These are phyloP conservation scores for Lichtheimia ornata DNA, from an alignment of 371 early-diverging fungal genomes.

Conservation along the genomic window DNA sequence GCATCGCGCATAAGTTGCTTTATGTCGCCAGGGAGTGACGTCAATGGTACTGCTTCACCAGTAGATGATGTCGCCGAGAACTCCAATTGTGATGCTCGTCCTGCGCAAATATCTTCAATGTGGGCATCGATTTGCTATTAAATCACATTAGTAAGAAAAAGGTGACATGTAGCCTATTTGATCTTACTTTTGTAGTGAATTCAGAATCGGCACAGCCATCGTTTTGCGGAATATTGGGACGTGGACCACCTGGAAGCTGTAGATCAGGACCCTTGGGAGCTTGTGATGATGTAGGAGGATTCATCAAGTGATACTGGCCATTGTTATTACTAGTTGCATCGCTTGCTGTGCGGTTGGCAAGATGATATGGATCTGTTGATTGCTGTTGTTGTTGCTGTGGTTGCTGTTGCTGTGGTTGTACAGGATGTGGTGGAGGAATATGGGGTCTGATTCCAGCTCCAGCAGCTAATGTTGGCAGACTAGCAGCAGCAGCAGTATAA, in stretches of 20 bases:
- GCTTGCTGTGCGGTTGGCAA: constrained; percentile 1
- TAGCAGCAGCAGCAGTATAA: constrained; percentile 39
- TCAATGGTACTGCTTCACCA: constrained; percentile 37
- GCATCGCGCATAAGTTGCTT: constrained; percentile 43
- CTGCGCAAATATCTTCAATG: constrained; percentile 23
- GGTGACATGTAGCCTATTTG: not conserved
- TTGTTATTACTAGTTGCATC: constrained; percentile 6
- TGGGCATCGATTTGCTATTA: constrained; percentile 46
- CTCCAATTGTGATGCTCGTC: constrained; percentile 10
- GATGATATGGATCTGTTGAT: not conserved
- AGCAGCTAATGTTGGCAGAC: constrained; percentile 44
- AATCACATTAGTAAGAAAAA: not conserved
- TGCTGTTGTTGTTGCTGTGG: constrained; percentile 22
- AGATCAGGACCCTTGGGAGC: constrained; percentile 13
- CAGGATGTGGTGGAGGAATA: constrained; percentile 31
- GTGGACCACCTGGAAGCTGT: constrained; percentile 27
- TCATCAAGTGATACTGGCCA: constrained; percentile 15
- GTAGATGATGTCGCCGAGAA: constrained; percentile 32
- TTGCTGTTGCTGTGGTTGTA: constrained; percentile 19
- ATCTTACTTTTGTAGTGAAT: constrained; percentile 29
- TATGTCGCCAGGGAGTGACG: constrained; percentile 37
- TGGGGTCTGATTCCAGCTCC: constrained; percentile 20
- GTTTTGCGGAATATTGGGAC: constrained; percentile 46
- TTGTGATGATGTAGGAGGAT: constrained; percentile 5
- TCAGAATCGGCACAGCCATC: constrained; percentile 38